Percentiles rank a stretch among this genome's conserved stretches.
These are phyloP conservation scores for Phytophthora cryptogea DNA, from an alignment of 352 stramenopile species.

Conservation along the genomic window DNA sequence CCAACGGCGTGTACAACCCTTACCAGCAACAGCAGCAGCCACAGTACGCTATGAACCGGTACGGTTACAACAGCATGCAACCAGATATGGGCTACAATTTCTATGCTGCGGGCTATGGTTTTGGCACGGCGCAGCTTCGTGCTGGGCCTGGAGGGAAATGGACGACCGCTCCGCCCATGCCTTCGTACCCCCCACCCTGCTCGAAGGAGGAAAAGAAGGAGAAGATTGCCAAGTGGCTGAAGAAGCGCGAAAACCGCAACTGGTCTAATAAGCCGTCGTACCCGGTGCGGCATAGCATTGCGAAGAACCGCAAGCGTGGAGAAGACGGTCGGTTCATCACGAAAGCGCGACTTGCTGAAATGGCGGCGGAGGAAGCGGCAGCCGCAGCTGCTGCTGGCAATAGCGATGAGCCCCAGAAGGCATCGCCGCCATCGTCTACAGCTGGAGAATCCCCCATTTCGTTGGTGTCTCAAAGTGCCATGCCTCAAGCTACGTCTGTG, in stretches of 20 bases:
- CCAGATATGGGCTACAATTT: constrained; percentile 61
- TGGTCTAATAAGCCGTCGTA: constrained; percentile 89
- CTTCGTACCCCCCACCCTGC: constrained; percentile 73
- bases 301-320: constrained; percentile 80
- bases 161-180: constrained; percentile 71
- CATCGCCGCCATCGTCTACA: constrained; percentile 22
- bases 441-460: constrained; percentile 12
- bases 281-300: constrained; percentile 81
- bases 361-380: constrained; percentile 61
- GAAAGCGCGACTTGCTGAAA: constrained; percentile 72
- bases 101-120: constrained; percentile 61
- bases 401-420: constrained; percentile 17
- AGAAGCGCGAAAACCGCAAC: constrained; percentile 84
- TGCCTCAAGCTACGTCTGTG: constrained; percentile 36
- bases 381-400: constrained; percentile 10
- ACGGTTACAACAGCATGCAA: constrained; percentile 45
- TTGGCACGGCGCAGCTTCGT: constrained; percentile 51
- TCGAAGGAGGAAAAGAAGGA: constrained; percentile 87
- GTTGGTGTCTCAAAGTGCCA: constrained; percentile 32
- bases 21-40: constrained; percentile 59
- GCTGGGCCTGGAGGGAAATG: constrained; percentile 64
- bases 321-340: constrained; percentile 87
- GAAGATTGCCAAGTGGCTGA: constrained; percentile 84
- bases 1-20: constrained; percentile 34
- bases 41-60: constrained; percentile 48